A percentile compares a stretch with the other conserved stretches of the same genome.
Conservation (phyloP, 306 rosid species). For the Prunus kanzakura region DNA sequence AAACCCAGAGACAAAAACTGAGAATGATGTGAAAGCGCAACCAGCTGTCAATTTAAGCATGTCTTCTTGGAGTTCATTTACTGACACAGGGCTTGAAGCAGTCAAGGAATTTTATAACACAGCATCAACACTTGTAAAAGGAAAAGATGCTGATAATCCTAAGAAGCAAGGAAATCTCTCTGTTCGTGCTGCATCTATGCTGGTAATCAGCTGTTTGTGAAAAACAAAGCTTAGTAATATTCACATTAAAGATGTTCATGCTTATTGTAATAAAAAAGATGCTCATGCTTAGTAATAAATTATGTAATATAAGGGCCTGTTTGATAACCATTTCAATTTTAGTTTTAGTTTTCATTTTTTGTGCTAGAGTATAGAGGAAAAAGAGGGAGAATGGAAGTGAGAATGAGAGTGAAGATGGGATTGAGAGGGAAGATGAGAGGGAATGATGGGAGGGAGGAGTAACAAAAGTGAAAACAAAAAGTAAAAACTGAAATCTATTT, state of each 20-base stretch:
- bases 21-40: slow-evolving; percentile 35
- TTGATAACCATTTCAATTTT: no score
- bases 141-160: slow-evolving; percentile 46
- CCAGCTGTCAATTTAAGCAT: slow-evolving; percentile 25
- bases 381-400: no score
- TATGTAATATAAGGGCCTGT: no score
- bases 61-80: slow-evolving; percentile 49
- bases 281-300: no score
- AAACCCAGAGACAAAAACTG: slow-evolving; percentile 33
- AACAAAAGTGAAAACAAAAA: no score
- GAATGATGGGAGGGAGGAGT: no score
- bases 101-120: slow-evolving; percentile 53
- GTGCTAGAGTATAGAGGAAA: no score
- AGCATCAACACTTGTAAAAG: slow-evolving; percentile 58
- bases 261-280: not conserved
- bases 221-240: not conserved
- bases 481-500: no score
- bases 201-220: slow-evolving; percentile 47
- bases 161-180: slow-evolving; percentile 75
- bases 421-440: no score
- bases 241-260: not conserved
- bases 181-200: slow-evolving; percentile 90
- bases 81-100: slow-evolving; percentile 61
- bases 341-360: no score
- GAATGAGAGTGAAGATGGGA: no score